Evolutionary conservation across 495 filamentous ascomycete species (phyloP).

Genomic region (Neurospora sp.): DNA sequence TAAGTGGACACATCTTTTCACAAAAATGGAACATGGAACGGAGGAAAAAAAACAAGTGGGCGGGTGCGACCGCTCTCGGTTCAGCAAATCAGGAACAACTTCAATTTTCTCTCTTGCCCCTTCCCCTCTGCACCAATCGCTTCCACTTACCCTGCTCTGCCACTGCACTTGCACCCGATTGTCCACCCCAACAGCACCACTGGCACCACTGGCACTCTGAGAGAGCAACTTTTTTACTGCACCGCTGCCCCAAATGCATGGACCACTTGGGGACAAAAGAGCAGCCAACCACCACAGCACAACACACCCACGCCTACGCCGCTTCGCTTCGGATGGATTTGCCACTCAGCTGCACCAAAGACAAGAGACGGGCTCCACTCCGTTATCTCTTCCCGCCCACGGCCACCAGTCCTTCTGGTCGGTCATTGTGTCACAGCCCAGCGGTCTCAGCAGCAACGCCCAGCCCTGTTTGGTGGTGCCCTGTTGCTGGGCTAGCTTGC

Average conservation of each 20-base stretch:
- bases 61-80: neutral
- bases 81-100: neutral
- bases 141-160: neutral
- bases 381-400: neutral
- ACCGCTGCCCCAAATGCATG: neutral
- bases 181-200: neutral
- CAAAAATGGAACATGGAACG: neutral
- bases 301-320: neutral
- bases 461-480: neutral
- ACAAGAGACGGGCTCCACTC: neutral
- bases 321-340: neutral
- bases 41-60: neutral
- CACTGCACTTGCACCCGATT: neutral
- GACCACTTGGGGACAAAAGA: neutral
- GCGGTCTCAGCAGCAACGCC: neutral
- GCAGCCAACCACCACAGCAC: neutral
- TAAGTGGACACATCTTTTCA: neutral
- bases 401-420: neutral
- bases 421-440: neutral
- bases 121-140: neutral
- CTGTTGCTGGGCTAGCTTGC: neutral
- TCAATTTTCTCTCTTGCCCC: neutral
- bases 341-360: neutral
- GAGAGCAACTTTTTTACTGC: neutral
- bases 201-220: neutral